Conservation (phyloP, 306 rosid species). For the Trifolium dubium region DNA sequence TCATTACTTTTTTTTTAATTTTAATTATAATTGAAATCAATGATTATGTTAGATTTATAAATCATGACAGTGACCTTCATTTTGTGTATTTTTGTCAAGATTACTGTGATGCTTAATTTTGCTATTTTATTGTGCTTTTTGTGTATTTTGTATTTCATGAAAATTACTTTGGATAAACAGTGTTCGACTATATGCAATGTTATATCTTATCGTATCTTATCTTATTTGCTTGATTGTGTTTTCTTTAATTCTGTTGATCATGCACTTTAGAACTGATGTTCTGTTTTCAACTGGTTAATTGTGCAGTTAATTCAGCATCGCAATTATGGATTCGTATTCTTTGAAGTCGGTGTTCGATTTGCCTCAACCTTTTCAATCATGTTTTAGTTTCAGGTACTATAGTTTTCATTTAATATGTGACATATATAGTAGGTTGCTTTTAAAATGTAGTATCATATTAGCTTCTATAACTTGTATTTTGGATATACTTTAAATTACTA, state of each 20-base stretch:
- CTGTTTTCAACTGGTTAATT: conserved; percentile 14
- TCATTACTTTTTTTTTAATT: background rate
- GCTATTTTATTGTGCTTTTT: conserved; percentile 5
- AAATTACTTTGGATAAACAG: conserved; percentile 7
- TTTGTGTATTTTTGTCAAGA: background rate
- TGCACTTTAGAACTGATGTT: conserved; percentile 19
- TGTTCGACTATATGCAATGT: background rate
- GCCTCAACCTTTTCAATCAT: conserved; percentile 72
- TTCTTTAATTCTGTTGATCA: conserved; percentile 7
- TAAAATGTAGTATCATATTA: background rate
- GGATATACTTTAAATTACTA: background rate
- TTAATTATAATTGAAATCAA: background rate
- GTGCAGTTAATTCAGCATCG: conserved; percentile 37
- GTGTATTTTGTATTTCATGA: background rate
- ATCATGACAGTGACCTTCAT: conserved; percentile 3
- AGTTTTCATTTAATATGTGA: background rate
- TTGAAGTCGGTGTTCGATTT: conserved; percentile 83
- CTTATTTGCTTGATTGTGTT: conserved; percentile 6
- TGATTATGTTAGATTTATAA: background rate
- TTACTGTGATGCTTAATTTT: conserved; percentile 10
- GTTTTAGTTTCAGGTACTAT: conserved; percentile 84
- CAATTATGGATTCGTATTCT: conserved; percentile 73
- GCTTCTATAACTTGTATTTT: conserved; percentile 2
- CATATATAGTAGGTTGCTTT: conserved; percentile 29
- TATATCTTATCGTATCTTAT: conserved; percentile 1